Base-by-base conservation (phyloP, 495 filamentous ascomycete species). In the Aspergillus bridgeri region DNA sequence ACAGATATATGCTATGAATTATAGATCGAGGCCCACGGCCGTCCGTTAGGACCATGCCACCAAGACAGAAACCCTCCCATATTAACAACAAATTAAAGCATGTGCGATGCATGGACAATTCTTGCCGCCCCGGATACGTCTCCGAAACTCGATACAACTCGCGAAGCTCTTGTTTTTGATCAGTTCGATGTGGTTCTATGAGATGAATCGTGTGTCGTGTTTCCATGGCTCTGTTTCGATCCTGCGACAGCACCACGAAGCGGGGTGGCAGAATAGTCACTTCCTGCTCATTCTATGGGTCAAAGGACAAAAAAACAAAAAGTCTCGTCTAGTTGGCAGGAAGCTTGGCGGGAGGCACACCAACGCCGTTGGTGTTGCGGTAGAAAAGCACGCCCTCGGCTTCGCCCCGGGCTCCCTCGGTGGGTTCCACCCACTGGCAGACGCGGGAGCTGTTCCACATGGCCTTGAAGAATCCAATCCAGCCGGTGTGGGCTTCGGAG, bases 291-390 rank as follows among this genome's bases (percentile, higher is more conserved):
- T 61, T 63, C 60, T 64, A 70, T 62, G 51, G 51, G 56, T 46
- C 29, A 44, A 50, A 43, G 21, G 8, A 54, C 52, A 24, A 52
- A 25, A 7, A 52, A 25, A 9, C 57, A 33, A 48, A 24, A n/a
- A n/a, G n/a, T n/a, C 42, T 24, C 21, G 25, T 72, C 68, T 75
- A 74, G 62, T 72, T 61, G 48, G 68, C 53, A 38, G 33, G 1
- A 27, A 73, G 63, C 72, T 84, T 83, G 63, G 73, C 51, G 5
- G 90, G 89, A 64, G 81, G 77, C 49, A 82, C 69, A 50, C 90
- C 89, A 20, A 90, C 69, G 18, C 85, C 85, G 73, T 96, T 98
- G 60, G 81, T 78, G 80, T 84, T 84, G 57, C 80, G 74, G 77
- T 66, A 84, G 73, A 84, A 84, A 7, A 83, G 65, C 9, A 84